These are phyloP conservation scores for Dacryopinax spathularia DNA, from an alignment of 768 basidiomycete species.

Conservation along the genomic window DNA sequence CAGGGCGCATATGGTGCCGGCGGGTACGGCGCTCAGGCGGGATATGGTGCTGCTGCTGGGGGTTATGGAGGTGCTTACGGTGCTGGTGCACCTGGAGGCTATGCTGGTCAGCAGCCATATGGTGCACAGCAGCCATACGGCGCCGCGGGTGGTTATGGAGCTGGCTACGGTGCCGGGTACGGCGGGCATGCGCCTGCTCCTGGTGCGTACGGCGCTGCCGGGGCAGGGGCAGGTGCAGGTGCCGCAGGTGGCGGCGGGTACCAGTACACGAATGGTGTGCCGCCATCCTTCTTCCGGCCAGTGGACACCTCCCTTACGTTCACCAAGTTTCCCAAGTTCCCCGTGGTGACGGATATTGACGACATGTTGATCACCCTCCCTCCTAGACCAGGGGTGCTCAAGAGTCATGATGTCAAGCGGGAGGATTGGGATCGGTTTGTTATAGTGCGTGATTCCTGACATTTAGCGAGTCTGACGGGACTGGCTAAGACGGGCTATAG, in stretches of 20 bases:
- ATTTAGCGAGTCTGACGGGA: not conserved
- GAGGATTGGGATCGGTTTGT: conserved; percentile 72
- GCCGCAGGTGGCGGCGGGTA: no score
- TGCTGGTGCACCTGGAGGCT: no score
- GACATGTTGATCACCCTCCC: conserved; percentile 51
- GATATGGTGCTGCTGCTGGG: not conserved
- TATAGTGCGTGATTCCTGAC: conserved; percentile 38
- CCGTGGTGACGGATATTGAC: conserved; percentile 58
- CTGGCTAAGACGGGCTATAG: conserved; percentile 24
- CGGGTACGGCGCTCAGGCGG: not conserved
- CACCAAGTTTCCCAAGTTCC: conserved; percentile 53
- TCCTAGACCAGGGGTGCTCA: conserved; percentile 56
- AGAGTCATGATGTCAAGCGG: conserved; percentile 60
- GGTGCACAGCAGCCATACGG: not conserved
- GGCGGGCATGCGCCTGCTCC: conserved; percentile 1
- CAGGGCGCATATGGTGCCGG: not conserved
- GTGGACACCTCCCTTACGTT: conserved; percentile 54
- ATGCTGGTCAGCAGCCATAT: no score
- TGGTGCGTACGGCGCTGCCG: not conserved
- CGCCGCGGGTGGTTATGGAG: not conserved
- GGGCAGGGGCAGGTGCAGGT: not conserved
- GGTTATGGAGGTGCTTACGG: not conserved
- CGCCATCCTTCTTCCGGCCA: conserved; percentile 48
- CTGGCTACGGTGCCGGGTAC: not conserved
- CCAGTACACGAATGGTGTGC: conserved; percentile 4